A percentile compares a stretch with the other conserved stretches of the same genome.
Conservation (phyloP, 768 basidiomycete genomes). For the Leccinellum rugosiceps region DNA sequence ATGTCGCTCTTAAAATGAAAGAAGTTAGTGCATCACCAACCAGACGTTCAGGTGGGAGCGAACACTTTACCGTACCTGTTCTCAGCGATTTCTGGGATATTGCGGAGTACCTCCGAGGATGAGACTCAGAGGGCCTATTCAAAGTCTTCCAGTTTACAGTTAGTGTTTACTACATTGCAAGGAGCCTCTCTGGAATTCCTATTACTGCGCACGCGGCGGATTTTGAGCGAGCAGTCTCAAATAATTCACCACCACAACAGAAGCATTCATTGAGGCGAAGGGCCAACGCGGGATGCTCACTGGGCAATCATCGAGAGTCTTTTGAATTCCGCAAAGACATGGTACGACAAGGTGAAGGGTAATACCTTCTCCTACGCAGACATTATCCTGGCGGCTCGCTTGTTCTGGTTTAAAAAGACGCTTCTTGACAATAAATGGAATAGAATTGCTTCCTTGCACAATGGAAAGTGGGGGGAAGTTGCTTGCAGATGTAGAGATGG, state of each 20-base stretch:
- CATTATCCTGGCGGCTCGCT: conserved; percentile 17
- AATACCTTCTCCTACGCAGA: conserved; percentile 31
- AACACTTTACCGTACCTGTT: conserved; percentile 32
- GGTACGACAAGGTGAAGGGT: conserved; percentile 24
- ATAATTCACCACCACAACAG: conserved; percentile 38
- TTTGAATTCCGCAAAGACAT: conserved; percentile 7
- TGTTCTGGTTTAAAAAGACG: conserved; percentile 17
- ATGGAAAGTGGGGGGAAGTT: conserved; percentile 25
- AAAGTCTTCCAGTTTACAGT: conserved; percentile 8
- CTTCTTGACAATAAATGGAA: conserved; percentile 25
- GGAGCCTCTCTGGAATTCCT: conserved; percentile 6
- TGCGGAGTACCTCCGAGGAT: conserved; percentile 36
- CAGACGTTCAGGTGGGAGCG: conserved; percentile 17
- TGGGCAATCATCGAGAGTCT: conserved; percentile 18
- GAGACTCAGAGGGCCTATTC: conserved; percentile 23
- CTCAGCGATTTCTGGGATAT: conserved; percentile 34
- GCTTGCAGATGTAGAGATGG: conserved; percentile 24
- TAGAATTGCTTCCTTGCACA: conserved; percentile 21
- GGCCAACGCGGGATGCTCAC: conserved; percentile 30
- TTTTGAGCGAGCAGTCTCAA: conserved; percentile 33
- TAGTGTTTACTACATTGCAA: not conserved
- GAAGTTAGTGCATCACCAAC: conserved; percentile 25
- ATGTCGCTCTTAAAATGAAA: conserved; percentile 25
- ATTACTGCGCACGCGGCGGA: conserved; percentile 18
- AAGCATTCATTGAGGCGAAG: conserved; percentile 29